phyloP scores from a whole-genome alignment of 208 protist genomes.

The Leishmania martiniquensis region DNA sequence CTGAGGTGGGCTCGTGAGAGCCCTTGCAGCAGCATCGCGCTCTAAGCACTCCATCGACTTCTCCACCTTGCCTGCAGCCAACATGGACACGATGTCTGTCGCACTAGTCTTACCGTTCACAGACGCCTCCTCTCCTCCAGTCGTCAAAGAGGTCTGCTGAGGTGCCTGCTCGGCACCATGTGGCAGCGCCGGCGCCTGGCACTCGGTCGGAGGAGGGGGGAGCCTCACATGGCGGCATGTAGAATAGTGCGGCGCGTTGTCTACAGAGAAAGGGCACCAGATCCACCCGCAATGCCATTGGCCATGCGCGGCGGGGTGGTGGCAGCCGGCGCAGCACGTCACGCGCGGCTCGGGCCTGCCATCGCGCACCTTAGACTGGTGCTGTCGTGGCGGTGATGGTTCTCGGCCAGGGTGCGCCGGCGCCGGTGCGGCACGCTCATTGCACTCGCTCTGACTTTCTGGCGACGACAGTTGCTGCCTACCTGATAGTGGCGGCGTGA shows the following conservation, averaged over 20 bases:
- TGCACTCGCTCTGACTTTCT: neutral
- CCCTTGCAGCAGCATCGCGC: neutral
- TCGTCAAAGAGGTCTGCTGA: neutral
- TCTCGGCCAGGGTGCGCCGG: too few relatives aligned
- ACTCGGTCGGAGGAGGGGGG: neutral
- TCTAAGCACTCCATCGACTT: slow-evolving; percentile 30
- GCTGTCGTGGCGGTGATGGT: neutral
- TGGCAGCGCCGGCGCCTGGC: neutral
- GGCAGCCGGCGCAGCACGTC: neutral
- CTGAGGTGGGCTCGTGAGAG: neutral
- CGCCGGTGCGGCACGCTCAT: neutral
- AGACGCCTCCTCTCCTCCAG: slow-evolving; percentile 15
- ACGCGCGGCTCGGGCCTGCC: neutral
- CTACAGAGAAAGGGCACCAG: slow-evolving; percentile 3
- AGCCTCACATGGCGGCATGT: neutral
- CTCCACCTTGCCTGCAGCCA: slow-evolving; percentile 28
- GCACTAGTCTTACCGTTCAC: slow-evolving; percentile 17
- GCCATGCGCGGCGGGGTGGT: neutral
- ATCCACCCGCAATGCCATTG: slow-evolving; percentile 22
- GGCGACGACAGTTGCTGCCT: neutral
- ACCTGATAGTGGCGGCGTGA: neutral
- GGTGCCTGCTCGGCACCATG: neutral
- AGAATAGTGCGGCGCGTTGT: neutral
- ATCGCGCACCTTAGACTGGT: neutral
- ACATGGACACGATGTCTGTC: slow-evolving; percentile 38